phyloP scores from a whole-genome alignment of 805 yeast genomes.

The Starmerella etchellsii region DNA sequence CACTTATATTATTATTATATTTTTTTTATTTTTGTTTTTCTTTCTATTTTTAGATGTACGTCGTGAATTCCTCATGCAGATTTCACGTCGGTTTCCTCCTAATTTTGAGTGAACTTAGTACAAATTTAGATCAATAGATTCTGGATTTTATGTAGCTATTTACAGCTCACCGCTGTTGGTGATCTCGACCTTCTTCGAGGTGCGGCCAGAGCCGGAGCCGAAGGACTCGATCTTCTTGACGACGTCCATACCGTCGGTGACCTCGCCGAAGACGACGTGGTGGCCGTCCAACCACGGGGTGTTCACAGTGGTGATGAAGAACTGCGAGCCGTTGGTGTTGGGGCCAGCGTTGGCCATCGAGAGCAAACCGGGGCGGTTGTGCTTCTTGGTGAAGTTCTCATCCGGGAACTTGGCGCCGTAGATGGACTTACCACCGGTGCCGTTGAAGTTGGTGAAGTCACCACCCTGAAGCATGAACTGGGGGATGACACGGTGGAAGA shows the following conservation, averaged over 20 bases:
- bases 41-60: no score
- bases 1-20: no score
- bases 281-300: conserved; percentile 85
- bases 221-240: conserved; percentile 72
- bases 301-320: conserved; percentile 84
- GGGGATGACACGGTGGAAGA: conserved; percentile 95
- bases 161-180: conserved; percentile 51
- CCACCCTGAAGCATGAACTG: conserved; percentile 96
- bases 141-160: no score
- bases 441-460: conserved; percentile 75
- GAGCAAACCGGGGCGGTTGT: conserved; percentile 66
- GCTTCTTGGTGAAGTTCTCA: conserved; percentile 61
- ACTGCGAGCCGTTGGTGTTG: conserved; percentile 96
- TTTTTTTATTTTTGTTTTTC: no score
- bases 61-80: no score
- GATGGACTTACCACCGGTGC: conserved; percentile 83
- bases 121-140: no score
- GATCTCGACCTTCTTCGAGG: conserved; percentile 51
- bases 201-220: conserved; percentile 57
- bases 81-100: no score
- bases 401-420: conserved; percentile 65
- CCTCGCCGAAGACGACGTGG: conserved; percentile 94
- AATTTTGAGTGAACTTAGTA: no score
- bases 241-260: conserved; percentile 68
- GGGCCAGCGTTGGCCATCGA: conserved; percentile 99